Evolutionary conservation across 306 rosid genomes (phyloP).

Genomic region (Castanopsis chinensis): DNA sequence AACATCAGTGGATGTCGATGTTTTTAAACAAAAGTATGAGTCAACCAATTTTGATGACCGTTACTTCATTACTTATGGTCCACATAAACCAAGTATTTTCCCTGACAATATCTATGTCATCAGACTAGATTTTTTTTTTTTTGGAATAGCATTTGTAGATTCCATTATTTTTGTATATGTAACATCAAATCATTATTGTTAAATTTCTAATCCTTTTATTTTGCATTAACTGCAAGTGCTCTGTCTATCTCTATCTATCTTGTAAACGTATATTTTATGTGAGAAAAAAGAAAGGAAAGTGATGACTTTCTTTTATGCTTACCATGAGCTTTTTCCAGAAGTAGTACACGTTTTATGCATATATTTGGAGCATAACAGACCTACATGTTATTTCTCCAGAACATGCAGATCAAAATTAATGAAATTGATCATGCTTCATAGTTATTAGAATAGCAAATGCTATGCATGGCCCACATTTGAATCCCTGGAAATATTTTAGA

Average conservation of each 20-base stretch:
- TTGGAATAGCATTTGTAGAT: neutral
- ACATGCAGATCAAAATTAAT: too few species aligned
- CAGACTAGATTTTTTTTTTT: neutral
- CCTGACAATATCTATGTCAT: neutral
- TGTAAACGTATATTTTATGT: neutral
- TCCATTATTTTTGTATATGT: constrained; percentile 6
- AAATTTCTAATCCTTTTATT: neutral
- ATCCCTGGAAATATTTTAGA: neutral
- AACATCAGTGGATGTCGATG: constrained; percentile 8
- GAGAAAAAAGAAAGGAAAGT: neutral
- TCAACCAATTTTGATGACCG: constrained; percentile 5
- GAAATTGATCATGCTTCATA: too few species aligned
- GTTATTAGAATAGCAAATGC: constrained; percentile 1
- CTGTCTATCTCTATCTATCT: too few species aligned
- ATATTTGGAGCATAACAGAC: neutral
- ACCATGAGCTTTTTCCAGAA: neutral
- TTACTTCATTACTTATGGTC: too few species aligned
- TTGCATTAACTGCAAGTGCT: neutral
- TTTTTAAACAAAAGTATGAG: constrained; percentile 5
- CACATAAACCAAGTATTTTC: too few species aligned
- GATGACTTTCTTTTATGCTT: neutral
- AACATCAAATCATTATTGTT: neutral
- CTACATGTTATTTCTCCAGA: too few species aligned
- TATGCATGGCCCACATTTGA: neutral
- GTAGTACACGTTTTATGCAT: neutral